phyloP scores from a whole-genome alignment of 805 yeast species.

The Candida methanosorbosa region DNA sequence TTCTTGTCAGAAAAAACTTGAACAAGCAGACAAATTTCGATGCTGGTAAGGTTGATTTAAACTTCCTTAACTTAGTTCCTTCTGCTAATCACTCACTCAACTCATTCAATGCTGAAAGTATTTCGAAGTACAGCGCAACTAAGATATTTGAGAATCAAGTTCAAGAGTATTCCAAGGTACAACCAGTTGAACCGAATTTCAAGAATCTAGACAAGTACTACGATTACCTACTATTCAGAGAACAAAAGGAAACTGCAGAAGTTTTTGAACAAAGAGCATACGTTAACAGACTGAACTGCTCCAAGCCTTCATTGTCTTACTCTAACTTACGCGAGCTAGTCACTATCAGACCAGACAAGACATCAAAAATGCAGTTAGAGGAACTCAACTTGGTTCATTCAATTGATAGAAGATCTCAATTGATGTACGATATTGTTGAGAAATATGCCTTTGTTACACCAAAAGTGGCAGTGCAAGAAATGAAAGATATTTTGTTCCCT shows the following conservation, averaged over 20 bases:
- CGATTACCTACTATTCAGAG: constrained; percentile 41
- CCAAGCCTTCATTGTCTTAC: constrained; percentile 61
- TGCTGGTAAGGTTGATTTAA: constrained; percentile 34
- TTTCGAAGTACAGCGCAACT: constrained; percentile 38
- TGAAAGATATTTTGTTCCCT: constrained; percentile 46
- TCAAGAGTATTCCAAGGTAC: constrained; percentile 28
- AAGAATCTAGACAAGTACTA: constrained; percentile 50
- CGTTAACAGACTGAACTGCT: constrained; percentile 58
- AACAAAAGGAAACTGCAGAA: constrained; percentile 43
- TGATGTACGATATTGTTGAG: constrained; percentile 47
- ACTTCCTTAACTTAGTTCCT: constrained; percentile 54
- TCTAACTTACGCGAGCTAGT: constrained; percentile 40
- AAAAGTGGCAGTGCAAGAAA: constrained; percentile 66
- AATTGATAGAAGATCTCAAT: constrained; percentile 27
- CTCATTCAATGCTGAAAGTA: constrained; percentile 37
- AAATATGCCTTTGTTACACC: constrained; percentile 87
- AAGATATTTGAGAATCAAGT: constrained; percentile 35
- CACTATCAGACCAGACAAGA: constrained; percentile 17
- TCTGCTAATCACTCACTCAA: constrained; percentile 36
- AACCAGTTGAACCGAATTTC: constrained; percentile 22
- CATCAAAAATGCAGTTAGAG: constrained; percentile 11
- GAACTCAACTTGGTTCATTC: constrained; percentile 32
- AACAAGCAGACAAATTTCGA: neutral
- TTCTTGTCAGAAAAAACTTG: constrained; percentile 27
- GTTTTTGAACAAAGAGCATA: constrained; percentile 49